Percentiles rank a stretch among this genome's conserved stretches.
Evolutionary conservation across 345 rosid genomes (phyloP).

Genomic region (Pugionium cornutum): DNA sequence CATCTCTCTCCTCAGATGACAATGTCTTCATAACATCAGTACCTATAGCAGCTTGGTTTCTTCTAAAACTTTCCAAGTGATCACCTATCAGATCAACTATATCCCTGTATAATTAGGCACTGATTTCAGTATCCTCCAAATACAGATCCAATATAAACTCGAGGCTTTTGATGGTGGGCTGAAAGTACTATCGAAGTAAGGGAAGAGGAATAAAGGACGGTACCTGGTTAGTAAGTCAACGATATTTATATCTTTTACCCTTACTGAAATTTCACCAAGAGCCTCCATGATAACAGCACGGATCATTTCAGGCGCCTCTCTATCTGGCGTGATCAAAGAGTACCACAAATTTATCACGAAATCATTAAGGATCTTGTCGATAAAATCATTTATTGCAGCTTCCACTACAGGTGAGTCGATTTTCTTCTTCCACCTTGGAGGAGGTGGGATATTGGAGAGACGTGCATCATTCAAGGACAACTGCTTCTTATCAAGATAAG

Average conservation of each 20-base stretch:
- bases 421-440: constrained; percentile 76
- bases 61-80: constrained; percentile 88
- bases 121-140: constrained; percentile 19
- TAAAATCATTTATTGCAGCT: constrained; percentile 67
- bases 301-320: constrained; percentile 83
- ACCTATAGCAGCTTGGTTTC: constrained; percentile 88
- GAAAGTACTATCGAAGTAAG: not conserved
- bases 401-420: constrained; percentile 85
- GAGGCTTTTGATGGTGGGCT: not conserved
- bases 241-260: constrained; percentile 81
- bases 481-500: constrained; percentile 69
- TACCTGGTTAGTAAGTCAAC: constrained; percentile 88
- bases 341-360: constrained; percentile 91
- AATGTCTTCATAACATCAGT: constrained; percentile 83
- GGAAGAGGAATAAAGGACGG: not conserved
- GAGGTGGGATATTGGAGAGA: constrained; percentile 54
- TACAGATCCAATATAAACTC: constrained; percentile 9
- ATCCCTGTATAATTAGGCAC: constrained; percentile 67
- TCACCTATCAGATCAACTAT: constrained; percentile 85
- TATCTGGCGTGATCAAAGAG: constrained; percentile 85
- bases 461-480: constrained; percentile 77
- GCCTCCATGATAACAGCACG: constrained; percentile 85
- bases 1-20: constrained; percentile 92
- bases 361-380: constrained; percentile 80
- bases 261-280: constrained; percentile 77